These are phyloP conservation scores for Monosporascus sp. DNA, from an alignment of 2,329 filamentous ascomycete species.

Conservation along the genomic window DNA sequence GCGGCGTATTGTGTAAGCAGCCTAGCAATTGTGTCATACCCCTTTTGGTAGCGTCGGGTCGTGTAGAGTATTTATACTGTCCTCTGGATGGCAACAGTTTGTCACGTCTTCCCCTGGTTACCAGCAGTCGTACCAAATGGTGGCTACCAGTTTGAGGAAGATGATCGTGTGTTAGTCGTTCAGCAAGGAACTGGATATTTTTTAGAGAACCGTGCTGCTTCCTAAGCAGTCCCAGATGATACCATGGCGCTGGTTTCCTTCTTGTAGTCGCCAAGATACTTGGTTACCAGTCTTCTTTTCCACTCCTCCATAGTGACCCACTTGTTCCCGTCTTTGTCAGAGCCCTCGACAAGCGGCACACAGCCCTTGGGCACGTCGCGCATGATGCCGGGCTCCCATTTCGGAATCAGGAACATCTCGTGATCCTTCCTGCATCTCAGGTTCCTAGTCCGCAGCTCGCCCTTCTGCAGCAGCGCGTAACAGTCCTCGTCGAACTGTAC, in stretches of 20 bases:
- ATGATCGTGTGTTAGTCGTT: no score
- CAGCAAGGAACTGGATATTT: no score
- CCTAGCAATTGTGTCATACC: no score
- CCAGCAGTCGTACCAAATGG: no score
- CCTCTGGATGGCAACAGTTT: no score
- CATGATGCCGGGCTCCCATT: conserved; percentile 14
- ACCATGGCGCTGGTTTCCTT: neutral
- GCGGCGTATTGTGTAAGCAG: no score
- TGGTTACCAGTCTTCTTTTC: conserved; percentile 16
- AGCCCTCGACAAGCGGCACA: conserved; percentile 16
- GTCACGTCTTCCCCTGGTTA: no score
- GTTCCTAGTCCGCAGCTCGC: conserved; percentile 12
- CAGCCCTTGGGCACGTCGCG: conserved; percentile 15
- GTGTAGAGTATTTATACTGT: no score
- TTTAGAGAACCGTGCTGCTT: neutral
- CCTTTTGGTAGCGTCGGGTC: no score
- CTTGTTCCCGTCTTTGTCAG: conserved; percentile 8
- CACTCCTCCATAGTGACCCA: conserved; percentile 23
- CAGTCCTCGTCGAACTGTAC: conserved; percentile 17
- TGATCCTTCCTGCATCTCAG: conserved; percentile 18
- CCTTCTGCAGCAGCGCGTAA: conserved; percentile 12
- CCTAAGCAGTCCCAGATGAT: neutral
- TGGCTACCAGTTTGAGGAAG: no score
- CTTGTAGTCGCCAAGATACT: conserved; percentile 12
- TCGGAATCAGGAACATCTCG: conserved; percentile 17